Evolutionary conservation across 345 rosid species (phyloP).

Genomic region (Syzygium grande): DNA sequence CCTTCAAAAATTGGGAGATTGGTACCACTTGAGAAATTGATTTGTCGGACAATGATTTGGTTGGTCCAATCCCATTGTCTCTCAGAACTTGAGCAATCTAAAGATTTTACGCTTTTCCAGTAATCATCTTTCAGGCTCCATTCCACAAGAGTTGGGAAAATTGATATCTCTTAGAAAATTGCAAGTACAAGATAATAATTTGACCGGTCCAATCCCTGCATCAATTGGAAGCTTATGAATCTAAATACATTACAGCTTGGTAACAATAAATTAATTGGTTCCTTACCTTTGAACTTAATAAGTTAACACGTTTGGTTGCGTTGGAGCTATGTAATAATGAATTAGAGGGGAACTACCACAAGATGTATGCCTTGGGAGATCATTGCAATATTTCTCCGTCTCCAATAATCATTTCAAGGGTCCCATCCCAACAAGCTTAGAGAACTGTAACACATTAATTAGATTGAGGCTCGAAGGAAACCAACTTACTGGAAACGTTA

Average conservation of each 20-base stretch:
- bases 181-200: too few species aligned
- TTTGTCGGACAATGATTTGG: not conserved
- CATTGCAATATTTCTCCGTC: not conserved
- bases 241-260: accelerated
- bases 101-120: too few species aligned
- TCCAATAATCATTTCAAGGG: accelerated
- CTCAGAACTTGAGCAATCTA: too few species aligned
- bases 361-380: not conserved
- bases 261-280: too few species aligned
- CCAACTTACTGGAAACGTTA: not conserved
- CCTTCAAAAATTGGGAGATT: not conserved
- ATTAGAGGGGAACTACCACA: too few species aligned
- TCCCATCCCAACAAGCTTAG: not conserved
- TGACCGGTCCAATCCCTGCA: too few species aligned
- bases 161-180: too few species aligned
- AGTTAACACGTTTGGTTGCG: too few species aligned
- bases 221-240: too few species aligned
- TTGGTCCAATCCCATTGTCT: not conserved
- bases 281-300: too few species aligned
- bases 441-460: not conserved
- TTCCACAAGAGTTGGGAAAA: too few species aligned
- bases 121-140: not conserved
- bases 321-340: too few species aligned
- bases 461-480: not conserved
- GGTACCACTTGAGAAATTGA: not conserved